Evolutionary conservation across 768 basidiomycete species (phyloP).

Genomic region (Lactifluus subvellereus): DNA sequence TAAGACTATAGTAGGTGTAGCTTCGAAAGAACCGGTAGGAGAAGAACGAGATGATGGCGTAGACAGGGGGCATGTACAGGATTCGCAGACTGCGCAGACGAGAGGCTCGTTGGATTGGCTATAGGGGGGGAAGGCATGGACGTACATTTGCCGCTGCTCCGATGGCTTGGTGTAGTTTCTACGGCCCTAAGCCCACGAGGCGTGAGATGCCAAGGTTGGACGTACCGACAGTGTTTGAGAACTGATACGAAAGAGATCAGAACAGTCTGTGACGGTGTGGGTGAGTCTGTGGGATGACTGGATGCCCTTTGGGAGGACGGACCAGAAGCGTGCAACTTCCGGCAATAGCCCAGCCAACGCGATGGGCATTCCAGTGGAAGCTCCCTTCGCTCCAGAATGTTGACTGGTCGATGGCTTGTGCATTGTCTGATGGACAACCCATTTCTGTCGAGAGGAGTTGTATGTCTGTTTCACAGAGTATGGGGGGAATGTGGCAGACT

Average conservation of each 20-base stretch:
- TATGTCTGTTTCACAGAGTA: background rate
- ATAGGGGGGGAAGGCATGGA: background rate
- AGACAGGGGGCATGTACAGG: conserved; percentile 79
- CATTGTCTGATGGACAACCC: conserved; percentile 51
- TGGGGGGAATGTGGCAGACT: background rate
- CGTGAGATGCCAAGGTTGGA: background rate
- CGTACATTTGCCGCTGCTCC: conserved; percentile 78
- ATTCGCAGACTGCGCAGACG: conserved; percentile 53
- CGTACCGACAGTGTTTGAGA: conserved; percentile 58
- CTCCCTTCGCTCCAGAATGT: conserved; percentile 54
- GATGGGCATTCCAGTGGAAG: conserved; percentile 54
- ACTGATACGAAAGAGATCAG: conserved; percentile 54
- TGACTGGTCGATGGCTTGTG: conserved; percentile 47
- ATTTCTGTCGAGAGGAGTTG: background rate
- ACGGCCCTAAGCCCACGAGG: conserved; percentile 4
- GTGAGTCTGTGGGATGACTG: background rate
- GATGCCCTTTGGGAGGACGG: conserved; percentile 27
- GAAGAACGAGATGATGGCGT: conserved; percentile 78
- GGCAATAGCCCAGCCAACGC: conserved; percentile 70
- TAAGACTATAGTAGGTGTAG: conserved; percentile 59
- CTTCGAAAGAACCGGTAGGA: conserved; percentile 79
- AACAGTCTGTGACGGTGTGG: conserved; percentile 41
- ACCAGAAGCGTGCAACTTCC: conserved; percentile 56
- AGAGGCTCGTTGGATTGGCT: background rate
- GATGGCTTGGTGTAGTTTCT: conserved; percentile 66